These are phyloP conservation scores for Extremus antarcticus DNA, from an alignment of 495 filamentous ascomycete genomes.

Conservation along the genomic window DNA sequence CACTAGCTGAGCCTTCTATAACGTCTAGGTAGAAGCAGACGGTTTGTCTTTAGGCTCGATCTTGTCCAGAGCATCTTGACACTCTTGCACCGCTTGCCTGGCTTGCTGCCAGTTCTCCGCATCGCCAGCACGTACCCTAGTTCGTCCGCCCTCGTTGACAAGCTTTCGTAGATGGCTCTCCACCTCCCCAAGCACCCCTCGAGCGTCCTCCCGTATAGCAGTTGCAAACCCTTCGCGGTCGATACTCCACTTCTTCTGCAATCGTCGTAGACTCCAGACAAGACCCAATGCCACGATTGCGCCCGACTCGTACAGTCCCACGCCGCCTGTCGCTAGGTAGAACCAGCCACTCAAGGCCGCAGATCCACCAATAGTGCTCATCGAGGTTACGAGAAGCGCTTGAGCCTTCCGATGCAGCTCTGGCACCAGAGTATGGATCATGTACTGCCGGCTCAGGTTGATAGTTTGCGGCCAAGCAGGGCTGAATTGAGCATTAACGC, in stretches of 20 bases:
- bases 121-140: constrained; percentile 27
- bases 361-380: constrained; percentile 52
- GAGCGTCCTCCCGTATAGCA: constrained; percentile 69
- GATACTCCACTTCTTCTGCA: constrained; percentile 72
- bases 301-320: constrained; percentile 60
- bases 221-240: constrained; percentile 62
- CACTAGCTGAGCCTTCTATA: no score
- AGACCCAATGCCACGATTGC: constrained; percentile 70
- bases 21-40: not conserved
- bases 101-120: constrained; percentile 31
- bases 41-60: not conserved
- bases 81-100: constrained; percentile 31
- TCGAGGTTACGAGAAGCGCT: constrained; percentile 60
- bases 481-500: constrained; percentile 15
- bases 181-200: constrained; percentile 55
- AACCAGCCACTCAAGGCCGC: constrained; percentile 55
- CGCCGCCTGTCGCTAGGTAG: constrained; percentile 49
- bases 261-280: constrained; percentile 56
- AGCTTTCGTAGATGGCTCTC: constrained; percentile 53
- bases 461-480: constrained; percentile 40
- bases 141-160: constrained; percentile 41
- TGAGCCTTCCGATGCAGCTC: constrained; percentile 72
- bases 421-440: constrained; percentile 56
- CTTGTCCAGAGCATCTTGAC: constrained; percentile 42
- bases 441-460: constrained; percentile 42